phyloP scores from a whole-genome alignment of 2,329 filamentous ascomycete genomes.

The Macrophomina tecta region DNA sequence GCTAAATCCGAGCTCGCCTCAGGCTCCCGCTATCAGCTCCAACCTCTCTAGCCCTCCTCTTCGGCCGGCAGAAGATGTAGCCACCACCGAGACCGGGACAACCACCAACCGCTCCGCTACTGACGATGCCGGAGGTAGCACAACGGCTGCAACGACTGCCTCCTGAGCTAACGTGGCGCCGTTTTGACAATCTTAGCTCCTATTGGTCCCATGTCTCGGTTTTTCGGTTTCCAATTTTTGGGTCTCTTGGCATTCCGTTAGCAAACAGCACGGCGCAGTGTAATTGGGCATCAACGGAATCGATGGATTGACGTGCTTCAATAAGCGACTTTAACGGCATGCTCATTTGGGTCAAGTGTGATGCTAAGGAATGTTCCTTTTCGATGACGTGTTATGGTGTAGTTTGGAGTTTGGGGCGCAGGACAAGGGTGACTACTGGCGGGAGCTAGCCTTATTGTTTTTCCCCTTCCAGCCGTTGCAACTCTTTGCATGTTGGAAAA shows the following conservation, averaged over 20 bases:
- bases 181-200: not conserved
- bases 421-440: conserved; percentile 5
- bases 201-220: not conserved
- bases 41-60: conserved; percentile 36
- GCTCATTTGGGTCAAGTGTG: conserved; percentile 4
- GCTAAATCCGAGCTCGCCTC: conserved; percentile 40
- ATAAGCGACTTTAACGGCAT: not conserved
- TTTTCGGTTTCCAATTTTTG: conserved; percentile 6
- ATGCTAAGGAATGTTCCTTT: not conserved
- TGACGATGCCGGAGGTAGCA: conserved; percentile 18
- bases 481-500: not conserved
- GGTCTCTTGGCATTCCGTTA: conserved; percentile 10
- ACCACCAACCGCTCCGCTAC: not conserved
- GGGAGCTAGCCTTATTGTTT: not conserved
- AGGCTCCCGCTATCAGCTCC: conserved; percentile 39
- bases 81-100: not conserved
- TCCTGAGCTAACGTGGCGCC: not conserved
- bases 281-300: conserved; percentile 4
- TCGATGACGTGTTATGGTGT: not conserved
- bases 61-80: conserved; percentile 14
- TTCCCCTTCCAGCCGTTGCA: not conserved
- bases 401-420: not conserved
- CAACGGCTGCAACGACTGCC: conserved; percentile 6
- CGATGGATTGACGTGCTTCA: conserved; percentile 1
- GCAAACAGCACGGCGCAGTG: conserved; percentile 17